Evolutionary conservation across 495 filamentous ascomycete genomes (phyloP), one percentile per base, ranked within the genome.

Genomic region (Eremomyces bilateralis): DNA sequence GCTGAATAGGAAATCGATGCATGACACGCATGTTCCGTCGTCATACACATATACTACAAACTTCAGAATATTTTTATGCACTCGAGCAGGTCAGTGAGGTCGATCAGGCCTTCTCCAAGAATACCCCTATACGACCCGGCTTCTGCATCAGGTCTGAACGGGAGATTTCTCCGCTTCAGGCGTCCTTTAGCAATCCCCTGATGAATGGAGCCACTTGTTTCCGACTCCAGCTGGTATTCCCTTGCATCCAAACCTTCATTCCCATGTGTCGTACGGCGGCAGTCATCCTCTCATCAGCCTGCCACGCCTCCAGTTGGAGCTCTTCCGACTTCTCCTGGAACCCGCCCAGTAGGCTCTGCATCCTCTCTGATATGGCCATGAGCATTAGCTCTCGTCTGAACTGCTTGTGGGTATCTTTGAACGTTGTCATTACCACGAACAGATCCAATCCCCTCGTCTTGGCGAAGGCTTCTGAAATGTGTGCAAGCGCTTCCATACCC

Each of bases 151-250:
- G n/a, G n/a, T n/a, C n/a, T n/a, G n/a, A n/a, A n/a, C n/a, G n/a
- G n/a, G n/a, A n/a, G 24, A 27, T 13, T 27, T 27, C 24, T 27
- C 24, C 24, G 8, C 13, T 13, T 27, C 24, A 27, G 24, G 8
- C 13, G 8, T 27, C 24, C 30, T 18, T 32, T 18, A 32, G 10
- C 30, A 63, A 70, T 41, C 65, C 65, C 46, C 82, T 67, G 44
- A 95, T 41, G 53, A 91, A 55, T 20, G 85, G 85, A 21, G 75
- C 84, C 28, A 95, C 80, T 60, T 81, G 74, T 57, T 95, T 95
- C 44, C 85, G 60, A 53, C 83, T 93, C 39, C 69, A 61, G 32
- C 64, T 60, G 16, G 75, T 42, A 43, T 71, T 63, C 17, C 51
- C 54, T 61, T 93, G 84, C 42, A 58, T 34, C 57, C 57, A 60